These are phyloP conservation scores for Saccharum officinarum DNA, from an alignment of 176 grass and related monocot species.

Conservation along the genomic window DNA sequence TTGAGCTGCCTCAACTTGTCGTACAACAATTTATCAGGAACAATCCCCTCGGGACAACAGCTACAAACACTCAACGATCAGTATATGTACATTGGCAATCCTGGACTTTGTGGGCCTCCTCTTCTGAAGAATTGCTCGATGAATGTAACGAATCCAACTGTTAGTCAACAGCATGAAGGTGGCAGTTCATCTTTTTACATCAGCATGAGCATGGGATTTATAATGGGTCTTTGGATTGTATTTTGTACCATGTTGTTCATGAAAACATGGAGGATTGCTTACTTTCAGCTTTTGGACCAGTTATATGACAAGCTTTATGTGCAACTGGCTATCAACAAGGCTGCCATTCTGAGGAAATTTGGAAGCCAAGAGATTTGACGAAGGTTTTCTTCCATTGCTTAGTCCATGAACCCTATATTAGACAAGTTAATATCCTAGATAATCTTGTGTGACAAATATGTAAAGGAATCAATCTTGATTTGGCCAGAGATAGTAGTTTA, in stretches of 20 bases:
- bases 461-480: too few species aligned
- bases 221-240: slow-evolving; percentile 7
- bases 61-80: slow-evolving; percentile 27
- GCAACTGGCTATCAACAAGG: background rate
- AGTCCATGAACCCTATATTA: background rate
- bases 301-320: background rate
- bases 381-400: background rate
- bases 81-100: slow-evolving; percentile 27
- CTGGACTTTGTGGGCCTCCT: slow-evolving; percentile 24
- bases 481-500: too few species aligned
- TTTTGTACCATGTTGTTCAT: slow-evolving; percentile 3
- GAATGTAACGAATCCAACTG: background rate
- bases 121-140: background rate
- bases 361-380: background rate
- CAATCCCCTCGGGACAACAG: slow-evolving; percentile 31
- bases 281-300: background rate
- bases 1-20: slow-evolving; percentile 39
- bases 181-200: slow-evolving; percentile 5
- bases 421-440: too few species aligned
- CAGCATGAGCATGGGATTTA: slow-evolving; percentile 20
- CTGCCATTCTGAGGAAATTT: background rate
- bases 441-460: too few species aligned
- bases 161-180: background rate
- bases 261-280: slow-evolving; percentile 2
- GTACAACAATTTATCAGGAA: slow-evolving; percentile 49